A percentile compares a stretch with the other conserved stretches of the same genome.
Conservation (phyloP, 495 filamentous ascomycete species). For the Penicillium diatomitis region DNA sequence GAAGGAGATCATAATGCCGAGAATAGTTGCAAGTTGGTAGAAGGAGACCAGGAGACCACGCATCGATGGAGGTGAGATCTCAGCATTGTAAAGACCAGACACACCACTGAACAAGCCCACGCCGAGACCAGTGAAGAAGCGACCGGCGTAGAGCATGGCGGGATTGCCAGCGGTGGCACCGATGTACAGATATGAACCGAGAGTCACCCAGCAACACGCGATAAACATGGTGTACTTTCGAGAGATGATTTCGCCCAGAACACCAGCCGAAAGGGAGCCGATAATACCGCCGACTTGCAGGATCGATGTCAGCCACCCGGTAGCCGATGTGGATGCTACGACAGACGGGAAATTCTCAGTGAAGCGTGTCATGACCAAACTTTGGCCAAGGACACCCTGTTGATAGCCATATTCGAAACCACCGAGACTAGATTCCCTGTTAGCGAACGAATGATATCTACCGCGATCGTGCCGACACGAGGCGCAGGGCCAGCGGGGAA, state of each 20-base stretch:
- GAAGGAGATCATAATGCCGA: conserved; percentile 62
- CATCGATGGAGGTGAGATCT: conserved; percentile 67
- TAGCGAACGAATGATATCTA: background rate
- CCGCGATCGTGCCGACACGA: background rate
- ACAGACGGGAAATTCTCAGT: conserved; percentile 34
- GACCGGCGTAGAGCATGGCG: conserved; percentile 53
- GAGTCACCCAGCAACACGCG: conserved; percentile 59
- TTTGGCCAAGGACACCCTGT: conserved; percentile 36
- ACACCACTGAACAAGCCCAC: conserved; percentile 51
- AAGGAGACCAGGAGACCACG: conserved; percentile 65
- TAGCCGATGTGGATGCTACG: conserved; percentile 28
- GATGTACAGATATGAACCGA: conserved; percentile 45
- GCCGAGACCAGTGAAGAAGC: conserved; percentile 60
- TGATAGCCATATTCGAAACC: conserved; percentile 42
- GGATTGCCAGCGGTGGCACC: conserved; percentile 48
- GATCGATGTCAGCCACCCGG: conserved; percentile 40
- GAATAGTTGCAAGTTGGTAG: conserved; percentile 78
- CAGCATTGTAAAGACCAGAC: conserved; percentile 62
- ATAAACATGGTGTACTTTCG: conserved; percentile 63
- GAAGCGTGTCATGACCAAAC: conserved; percentile 35
- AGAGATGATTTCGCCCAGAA: conserved; percentile 52
- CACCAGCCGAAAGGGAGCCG: conserved; percentile 51
- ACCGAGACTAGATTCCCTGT: conserved; percentile 19
- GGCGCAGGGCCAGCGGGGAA: background rate
- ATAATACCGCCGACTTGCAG: conserved; percentile 73